phyloP scores from a whole-genome alignment of 2,329 filamentous ascomycete genomes.

The Fusarium multiceps region DNA sequence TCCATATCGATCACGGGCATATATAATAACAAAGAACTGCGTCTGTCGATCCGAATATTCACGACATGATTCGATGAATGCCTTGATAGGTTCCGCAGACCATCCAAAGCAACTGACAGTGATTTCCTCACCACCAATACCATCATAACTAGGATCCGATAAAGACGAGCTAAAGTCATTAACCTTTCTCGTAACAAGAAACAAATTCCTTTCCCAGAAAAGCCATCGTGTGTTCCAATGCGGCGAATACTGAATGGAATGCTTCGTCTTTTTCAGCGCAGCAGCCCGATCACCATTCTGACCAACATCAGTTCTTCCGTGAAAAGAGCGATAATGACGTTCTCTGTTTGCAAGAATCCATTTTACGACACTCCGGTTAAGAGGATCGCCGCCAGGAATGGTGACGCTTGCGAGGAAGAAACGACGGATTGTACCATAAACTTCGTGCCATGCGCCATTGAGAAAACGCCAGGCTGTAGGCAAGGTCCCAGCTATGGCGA shows the following conservation, averaged over 20 bases:
- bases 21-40: constrained; percentile 63
- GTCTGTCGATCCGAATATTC: constrained; percentile 60
- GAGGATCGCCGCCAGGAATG: constrained; percentile 57
- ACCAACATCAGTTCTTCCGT: constrained; percentile 55
- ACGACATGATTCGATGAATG: constrained; percentile 58
- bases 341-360: constrained; percentile 58
- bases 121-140: constrained; percentile 59
- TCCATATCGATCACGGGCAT: constrained; percentile 58
- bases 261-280: constrained; percentile 55
- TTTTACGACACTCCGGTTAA: constrained; percentile 58
- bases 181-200: constrained; percentile 58
- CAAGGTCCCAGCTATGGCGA: constrained; percentile 57
- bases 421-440: constrained; percentile 54
- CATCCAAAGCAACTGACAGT: constrained; percentile 63
- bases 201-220: constrained; percentile 58
- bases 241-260: constrained; percentile 57
- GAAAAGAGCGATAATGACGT: constrained; percentile 56
- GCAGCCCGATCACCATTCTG: constrained; percentile 52
- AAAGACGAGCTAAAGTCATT: constrained; percentile 53
- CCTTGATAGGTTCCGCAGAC: constrained; percentile 61
- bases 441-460: constrained; percentile 51
- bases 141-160: constrained; percentile 58
- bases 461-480: constrained; percentile 56
- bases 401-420: constrained; percentile 59
- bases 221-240: constrained; percentile 62